Conservation (phyloP, 257 asterid genomes). For the Rauvolfia tetraphylla region DNA sequence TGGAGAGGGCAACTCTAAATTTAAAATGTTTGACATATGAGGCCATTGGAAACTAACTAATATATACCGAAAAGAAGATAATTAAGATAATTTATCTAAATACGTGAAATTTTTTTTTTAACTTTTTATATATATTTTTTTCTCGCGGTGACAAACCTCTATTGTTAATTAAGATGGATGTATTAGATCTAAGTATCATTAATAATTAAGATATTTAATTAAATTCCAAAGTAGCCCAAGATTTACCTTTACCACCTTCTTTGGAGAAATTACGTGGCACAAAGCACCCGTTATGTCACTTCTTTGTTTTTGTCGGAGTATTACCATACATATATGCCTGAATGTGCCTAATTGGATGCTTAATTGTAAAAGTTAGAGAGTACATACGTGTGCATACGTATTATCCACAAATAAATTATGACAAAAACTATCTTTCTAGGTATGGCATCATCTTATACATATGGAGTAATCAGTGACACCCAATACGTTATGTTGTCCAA, state of each 20-base stretch:
- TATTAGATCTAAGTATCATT: too few relatives aligned
- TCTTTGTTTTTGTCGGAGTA: background rate
- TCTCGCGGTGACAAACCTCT: too few relatives aligned
- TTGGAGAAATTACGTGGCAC: background rate
- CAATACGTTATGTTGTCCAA: background rate
- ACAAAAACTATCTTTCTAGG: too few relatives aligned
- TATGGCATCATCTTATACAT: too few relatives aligned
- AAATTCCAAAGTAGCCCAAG: background rate
- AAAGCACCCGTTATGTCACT: background rate
- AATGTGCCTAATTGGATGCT: background rate
- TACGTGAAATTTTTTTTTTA: too few relatives aligned
- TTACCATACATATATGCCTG: background rate
- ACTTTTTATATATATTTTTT: too few relatives aligned
- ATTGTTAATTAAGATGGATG: too few relatives aligned
- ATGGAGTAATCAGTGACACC: background rate
- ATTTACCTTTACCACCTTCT: background rate
- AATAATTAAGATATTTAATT: background rate
- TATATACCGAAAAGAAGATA: too few relatives aligned
- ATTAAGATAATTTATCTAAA: too few relatives aligned
- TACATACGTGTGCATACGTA: background rate
- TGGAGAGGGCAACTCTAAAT: too few relatives aligned
- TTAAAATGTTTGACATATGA: too few relatives aligned
- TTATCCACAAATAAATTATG: background rate
- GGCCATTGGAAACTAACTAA: too few relatives aligned
- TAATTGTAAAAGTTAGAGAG: background rate